These are phyloP conservation scores for Fusarium sp. DNA, from an alignment of 2,329 filamentous ascomycete genomes.

Conservation along the genomic window DNA sequence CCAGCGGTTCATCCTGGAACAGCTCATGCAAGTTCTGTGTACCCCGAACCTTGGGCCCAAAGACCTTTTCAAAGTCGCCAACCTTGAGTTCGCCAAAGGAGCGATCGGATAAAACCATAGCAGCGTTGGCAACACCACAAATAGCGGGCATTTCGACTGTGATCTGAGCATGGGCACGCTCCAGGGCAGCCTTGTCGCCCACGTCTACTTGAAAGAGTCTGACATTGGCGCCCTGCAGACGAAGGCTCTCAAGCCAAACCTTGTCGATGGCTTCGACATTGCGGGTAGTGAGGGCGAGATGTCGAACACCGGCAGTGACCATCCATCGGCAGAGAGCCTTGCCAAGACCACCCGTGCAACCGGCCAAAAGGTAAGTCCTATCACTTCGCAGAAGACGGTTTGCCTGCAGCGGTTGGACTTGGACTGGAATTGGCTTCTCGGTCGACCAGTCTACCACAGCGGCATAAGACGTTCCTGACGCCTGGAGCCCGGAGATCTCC, in stretches of 20 bases:
- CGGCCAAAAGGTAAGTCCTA: not conserved
- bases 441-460: not conserved
- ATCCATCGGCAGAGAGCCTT: not conserved
- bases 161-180: not conserved
- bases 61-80: not conserved
- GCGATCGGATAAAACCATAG: not conserved
- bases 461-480: not conserved
- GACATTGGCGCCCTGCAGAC: not conserved
- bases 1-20: not conserved
- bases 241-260: not conserved
- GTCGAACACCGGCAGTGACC: not conserved
- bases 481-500: not conserved
- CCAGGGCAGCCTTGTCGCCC: not conserved
- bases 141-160: not conserved
- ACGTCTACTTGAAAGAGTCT: not conserved
- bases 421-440: not conserved
- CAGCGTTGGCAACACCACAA: not conserved
- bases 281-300: not conserved
- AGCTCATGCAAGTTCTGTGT: not conserved
- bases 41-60: slow-evolving; percentile 8
- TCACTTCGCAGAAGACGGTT: not conserved
- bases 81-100: not conserved
- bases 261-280: not conserved
- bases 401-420: not conserved
- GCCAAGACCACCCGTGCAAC: not conserved